phyloP scores from a whole-genome alignment of 306 rosid genomes.

The Ormosia semicastrata region DNA sequence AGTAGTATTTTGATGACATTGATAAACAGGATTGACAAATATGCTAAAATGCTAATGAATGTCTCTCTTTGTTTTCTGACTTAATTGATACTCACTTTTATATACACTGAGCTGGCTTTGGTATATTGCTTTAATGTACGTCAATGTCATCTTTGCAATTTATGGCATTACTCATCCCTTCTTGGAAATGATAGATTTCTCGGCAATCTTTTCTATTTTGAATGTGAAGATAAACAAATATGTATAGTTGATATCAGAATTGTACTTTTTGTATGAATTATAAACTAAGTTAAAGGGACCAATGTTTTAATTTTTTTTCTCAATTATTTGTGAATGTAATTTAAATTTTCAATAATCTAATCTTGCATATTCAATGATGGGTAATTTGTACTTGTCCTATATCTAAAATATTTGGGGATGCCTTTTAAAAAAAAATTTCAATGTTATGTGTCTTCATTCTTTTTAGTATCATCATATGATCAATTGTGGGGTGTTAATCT shows the following conservation, averaged over 20 bases:
- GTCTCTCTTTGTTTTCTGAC: not conserved
- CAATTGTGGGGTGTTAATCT: not conserved
- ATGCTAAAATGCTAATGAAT: not conserved
- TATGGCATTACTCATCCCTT: not conserved
- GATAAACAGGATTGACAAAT: not conserved
- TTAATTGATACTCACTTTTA: not conserved
- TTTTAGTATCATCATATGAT: not conserved
- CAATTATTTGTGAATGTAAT: not conserved
- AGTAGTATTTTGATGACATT: not conserved
- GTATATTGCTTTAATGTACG: not conserved
- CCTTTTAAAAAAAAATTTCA: not conserved
- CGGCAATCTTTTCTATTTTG: not conserved
- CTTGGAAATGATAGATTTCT: not conserved
- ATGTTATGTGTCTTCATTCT: not conserved
- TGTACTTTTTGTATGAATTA: not conserved
- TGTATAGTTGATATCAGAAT: too few species aligned
- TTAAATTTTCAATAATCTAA: not conserved
- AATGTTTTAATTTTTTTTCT: not conserved
- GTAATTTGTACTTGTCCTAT: too few species aligned
- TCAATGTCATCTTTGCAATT: not conserved
- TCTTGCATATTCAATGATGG: not conserved
- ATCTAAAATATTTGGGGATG: not conserved
- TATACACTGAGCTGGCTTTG: not conserved
- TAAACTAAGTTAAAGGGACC: not conserved
- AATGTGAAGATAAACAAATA: not conserved